phyloP scores from a whole-genome alignment of 225 moss, liverwort and hornwort species.

The Marchantia polymorpha region DNA sequence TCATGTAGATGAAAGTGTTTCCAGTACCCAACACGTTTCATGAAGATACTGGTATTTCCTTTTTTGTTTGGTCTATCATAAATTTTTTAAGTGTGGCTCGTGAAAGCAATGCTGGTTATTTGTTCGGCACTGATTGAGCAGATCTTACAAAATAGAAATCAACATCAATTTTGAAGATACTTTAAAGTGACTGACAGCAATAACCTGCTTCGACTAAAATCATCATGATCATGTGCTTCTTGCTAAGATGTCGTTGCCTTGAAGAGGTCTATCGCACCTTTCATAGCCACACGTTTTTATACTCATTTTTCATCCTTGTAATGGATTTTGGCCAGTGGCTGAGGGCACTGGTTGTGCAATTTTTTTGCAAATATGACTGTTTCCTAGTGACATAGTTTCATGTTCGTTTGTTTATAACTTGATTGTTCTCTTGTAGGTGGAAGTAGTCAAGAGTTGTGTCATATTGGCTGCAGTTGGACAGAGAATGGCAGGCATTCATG shows the following conservation, averaged over 20 bases:
- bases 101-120: background rate
- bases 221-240: background rate
- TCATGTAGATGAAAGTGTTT: too few relatives aligned
- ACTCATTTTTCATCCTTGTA: background rate
- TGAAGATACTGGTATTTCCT: too few relatives aligned
- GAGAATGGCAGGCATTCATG: conserved; percentile 97
- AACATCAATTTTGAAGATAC: background rate
- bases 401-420: background rate
- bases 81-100: background rate
- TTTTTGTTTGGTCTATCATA: too few relatives aligned
- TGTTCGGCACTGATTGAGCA: background rate
- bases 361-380: too few relatives aligned
- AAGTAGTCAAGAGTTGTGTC: conserved; percentile 65
- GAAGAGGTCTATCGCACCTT: background rate
- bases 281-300: background rate
- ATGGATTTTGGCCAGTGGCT: background rate
- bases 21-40: too few relatives aligned
- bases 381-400: background rate
- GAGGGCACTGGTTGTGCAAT: background rate
- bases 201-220: background rate
- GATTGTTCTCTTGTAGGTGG: conserved; percentile 53
- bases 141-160: background rate
- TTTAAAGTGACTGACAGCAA: background rate
- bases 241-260: background rate
- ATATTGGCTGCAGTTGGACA: conserved; percentile 99